These are phyloP conservation scores for Bromus sterilis DNA, from an alignment of 176 grass and related monocot species.

Conservation along the genomic window DNA sequence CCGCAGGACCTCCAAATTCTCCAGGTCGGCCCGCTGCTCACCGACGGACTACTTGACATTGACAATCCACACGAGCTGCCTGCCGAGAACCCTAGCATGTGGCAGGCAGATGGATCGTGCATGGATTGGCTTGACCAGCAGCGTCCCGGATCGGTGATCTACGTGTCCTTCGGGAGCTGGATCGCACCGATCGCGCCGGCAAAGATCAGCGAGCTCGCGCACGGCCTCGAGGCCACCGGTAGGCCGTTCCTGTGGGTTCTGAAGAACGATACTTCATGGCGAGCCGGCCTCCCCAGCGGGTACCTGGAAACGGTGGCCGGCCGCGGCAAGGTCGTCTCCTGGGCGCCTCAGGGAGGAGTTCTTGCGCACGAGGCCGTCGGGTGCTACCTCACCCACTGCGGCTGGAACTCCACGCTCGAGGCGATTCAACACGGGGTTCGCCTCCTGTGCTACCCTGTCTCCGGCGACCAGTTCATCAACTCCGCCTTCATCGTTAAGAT, in stretches of 20 bases:
- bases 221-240: conserved; percentile 28
- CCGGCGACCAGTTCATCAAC: conserved; percentile 84
- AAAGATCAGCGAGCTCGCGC: conserved; percentile 47
- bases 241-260: conserved; percentile 82
- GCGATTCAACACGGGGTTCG: conserved; percentile 51
- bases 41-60: neutral
- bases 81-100: conserved; percentile 33
- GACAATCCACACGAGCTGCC: neutral
- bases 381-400: conserved; percentile 88
- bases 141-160: conserved; percentile 33
- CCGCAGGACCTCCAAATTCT: conserved; percentile 10
- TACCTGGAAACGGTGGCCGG: conserved; percentile 25
- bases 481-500: conserved; percentile 55
- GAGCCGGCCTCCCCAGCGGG: conserved; percentile 30
- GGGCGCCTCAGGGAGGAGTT: conserved; percentile 78
- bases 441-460: conserved; percentile 63
- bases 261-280: conserved; percentile 54
- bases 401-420: conserved; percentile 89
- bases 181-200: conserved; percentile 42
- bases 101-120: conserved; percentile 49
- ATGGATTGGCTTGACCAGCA: conserved; percentile 67
- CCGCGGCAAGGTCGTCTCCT: conserved; percentile 49
- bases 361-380: conserved; percentile 42
- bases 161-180: conserved; percentile 88
- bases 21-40: conserved; percentile 38